Percentiles rank a stretch among this genome's conserved stretches.
These are phyloP conservation scores for Podochytrium sp. DNA, from an alignment of 192 early-diverging fungal species.

Conservation along the genomic window DNA sequence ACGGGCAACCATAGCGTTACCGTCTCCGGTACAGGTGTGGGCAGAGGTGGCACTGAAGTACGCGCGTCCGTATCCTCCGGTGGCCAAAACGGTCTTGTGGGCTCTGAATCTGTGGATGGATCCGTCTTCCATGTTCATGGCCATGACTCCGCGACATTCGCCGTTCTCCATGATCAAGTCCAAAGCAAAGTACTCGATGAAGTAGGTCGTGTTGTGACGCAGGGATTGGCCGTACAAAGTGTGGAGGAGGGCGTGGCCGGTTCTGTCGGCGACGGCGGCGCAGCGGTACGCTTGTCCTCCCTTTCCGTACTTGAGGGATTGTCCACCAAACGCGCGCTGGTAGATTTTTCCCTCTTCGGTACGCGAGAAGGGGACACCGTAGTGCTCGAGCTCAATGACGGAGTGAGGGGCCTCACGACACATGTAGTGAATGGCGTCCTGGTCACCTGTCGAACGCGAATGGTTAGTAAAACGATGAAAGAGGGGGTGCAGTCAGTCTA, in stretches of 20 bases:
- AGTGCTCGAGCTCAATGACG: constrained; percentile 97
- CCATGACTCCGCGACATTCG: constrained; percentile 94
- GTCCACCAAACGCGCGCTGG: constrained; percentile 98
- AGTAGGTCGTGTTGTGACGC: constrained; percentile 93
- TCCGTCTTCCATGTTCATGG: constrained; percentile 97
- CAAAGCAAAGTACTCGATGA: constrained; percentile 99
- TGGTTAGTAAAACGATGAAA: neutral
- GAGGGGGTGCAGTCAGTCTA: neutral
- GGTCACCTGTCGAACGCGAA: constrained; percentile 68
- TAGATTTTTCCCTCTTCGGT: constrained; percentile 98
- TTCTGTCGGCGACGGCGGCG: constrained; percentile 97
- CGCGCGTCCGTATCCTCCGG: constrained; percentile 98
- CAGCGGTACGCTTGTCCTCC: constrained; percentile 97
- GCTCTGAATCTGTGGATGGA: constrained; percentile 96
- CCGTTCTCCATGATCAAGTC: constrained; percentile 99
- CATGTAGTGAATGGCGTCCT: constrained; percentile 99
- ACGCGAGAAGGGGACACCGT: constrained; percentile 97
- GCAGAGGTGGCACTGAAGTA: constrained; percentile 99
- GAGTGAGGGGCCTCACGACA: constrained; percentile 95
- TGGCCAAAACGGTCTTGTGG: constrained; percentile 97
- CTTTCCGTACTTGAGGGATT: constrained; percentile 93
- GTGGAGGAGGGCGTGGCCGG: constrained; percentile 96
- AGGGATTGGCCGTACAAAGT: constrained; percentile 98
- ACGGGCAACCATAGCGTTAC: constrained; percentile 98
- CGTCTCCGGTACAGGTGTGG: constrained; percentile 99